These are phyloP conservation scores for Fusarium sp. DNA, from an alignment of 2,329 filamentous ascomycete species.

Conservation along the genomic window DNA sequence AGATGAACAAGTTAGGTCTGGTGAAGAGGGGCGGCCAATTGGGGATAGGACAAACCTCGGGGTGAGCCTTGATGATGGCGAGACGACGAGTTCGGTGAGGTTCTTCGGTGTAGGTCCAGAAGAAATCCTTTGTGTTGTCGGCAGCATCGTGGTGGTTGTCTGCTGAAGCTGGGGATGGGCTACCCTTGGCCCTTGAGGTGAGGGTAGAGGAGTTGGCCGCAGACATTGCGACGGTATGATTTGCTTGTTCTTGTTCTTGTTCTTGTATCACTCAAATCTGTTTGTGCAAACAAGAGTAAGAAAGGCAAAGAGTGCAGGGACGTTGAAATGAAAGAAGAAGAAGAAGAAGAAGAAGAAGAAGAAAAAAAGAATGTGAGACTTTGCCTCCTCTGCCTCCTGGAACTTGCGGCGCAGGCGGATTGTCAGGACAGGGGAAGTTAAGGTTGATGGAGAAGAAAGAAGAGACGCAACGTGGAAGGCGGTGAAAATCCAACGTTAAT, in stretches of 20 bases:
- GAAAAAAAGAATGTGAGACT: conserved; percentile 32
- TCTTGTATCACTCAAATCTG: not conserved
- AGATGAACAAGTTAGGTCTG: conserved; percentile 10
- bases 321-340: conserved; percentile 22
- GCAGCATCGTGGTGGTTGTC: conserved; percentile 28
- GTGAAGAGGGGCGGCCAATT: not conserved
- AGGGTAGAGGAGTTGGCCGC: conserved; percentile 48
- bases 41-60: conserved; percentile 70
- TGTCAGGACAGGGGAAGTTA: conserved; percentile 10
- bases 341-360: too few species aligned
- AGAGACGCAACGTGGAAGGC: conserved; percentile 41
- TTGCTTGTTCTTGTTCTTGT: not conserved
- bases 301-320: not conserved
- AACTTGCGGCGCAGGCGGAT: conserved; percentile 9
- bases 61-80: conserved; percentile 97
- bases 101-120: conserved; percentile 99
- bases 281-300: not conserved
- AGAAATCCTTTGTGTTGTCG: conserved; percentile 68
- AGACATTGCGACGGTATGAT: conserved; percentile 31
- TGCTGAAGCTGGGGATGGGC: conserved; percentile 27
- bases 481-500: conserved; percentile 38
- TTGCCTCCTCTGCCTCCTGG: conserved; percentile 23
- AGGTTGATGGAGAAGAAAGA: not conserved
- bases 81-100: conserved; percentile 90
- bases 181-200: conserved; percentile 46